Evolutionary conservation across 225 moss, liverwort and hornwort genomes (phyloP).

Genomic region (Physcomitrium patens): DNA sequence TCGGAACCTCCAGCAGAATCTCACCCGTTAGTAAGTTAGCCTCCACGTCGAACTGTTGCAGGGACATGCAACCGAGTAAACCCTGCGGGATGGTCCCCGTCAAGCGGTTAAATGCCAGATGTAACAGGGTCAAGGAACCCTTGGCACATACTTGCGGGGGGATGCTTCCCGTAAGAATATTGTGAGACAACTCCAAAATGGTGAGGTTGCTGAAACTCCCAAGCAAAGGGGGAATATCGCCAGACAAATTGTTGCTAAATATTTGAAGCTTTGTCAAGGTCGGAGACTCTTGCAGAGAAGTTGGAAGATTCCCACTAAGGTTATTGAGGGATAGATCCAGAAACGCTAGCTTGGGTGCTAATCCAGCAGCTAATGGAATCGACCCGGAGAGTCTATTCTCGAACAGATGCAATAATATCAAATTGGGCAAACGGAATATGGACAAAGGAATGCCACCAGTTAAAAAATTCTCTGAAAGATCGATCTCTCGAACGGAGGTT

Average conservation of each 20-base stretch:
- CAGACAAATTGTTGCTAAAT: conserved; percentile 55
- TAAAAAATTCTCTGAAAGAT: conserved; percentile 56
- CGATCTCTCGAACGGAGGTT: conserved; percentile 46
- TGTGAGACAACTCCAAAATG: conserved; percentile 49
- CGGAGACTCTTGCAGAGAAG: conserved; percentile 29
- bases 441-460: conserved; percentile 46
- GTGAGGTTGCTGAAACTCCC: conserved; percentile 46
- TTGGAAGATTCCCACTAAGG: conserved; percentile 53
- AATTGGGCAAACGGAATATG: conserved; percentile 42
- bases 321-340: conserved; percentile 58
- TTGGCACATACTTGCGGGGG: conserved; percentile 47
- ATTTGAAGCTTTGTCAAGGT: conserved; percentile 44
- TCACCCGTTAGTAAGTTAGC: conserved; percentile 42
- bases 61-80: conserved; percentile 33
- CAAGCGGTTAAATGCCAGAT: conserved; percentile 43
- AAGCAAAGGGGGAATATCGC: conserved; percentile 55
- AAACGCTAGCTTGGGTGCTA: conserved; percentile 31
- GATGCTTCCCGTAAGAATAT: conserved; percentile 47
- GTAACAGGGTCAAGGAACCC: conserved; percentile 36
- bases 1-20: conserved; percentile 33
- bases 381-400: conserved; percentile 51
- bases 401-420: conserved; percentile 50
- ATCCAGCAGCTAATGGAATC: conserved; percentile 44
- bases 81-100: conserved; percentile 45
- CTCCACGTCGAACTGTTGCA: conserved; percentile 46